Conservation (phyloP, 495 filamentous ascomycete genomes). For the Tricharina praecox region DNA sequence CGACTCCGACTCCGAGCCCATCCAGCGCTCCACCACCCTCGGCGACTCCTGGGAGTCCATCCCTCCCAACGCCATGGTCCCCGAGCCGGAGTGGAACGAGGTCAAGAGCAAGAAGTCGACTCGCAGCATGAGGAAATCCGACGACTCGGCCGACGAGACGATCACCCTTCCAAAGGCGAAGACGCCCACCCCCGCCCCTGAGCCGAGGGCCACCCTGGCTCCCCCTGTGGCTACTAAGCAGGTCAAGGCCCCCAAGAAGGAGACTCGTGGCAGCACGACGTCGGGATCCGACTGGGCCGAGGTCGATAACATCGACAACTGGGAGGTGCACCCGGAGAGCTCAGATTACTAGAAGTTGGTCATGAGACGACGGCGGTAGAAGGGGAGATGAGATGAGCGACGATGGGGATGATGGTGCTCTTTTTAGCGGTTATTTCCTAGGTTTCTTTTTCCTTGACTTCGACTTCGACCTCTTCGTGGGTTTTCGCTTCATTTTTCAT, state of each 20-base stretch:
- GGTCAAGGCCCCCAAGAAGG: conserved; percentile 14
- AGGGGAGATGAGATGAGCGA: too few relatives aligned
- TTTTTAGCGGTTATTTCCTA: too few relatives aligned
- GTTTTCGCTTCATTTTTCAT: too few relatives aligned
- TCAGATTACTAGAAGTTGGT: conserved; percentile 11
- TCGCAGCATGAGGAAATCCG: conserved; percentile 20
- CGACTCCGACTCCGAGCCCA: conserved; percentile 20
- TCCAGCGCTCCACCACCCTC: conserved; percentile 23
- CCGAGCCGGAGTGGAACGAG: conserved; percentile 20
- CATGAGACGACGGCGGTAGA: too few relatives aligned
- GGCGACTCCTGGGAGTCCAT: conserved; percentile 27
- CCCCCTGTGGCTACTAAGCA: conserved; percentile 12
- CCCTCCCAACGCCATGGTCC: conserved; percentile 15
- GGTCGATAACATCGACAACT: conserved; percentile 24
- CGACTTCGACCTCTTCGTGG: too few relatives aligned
- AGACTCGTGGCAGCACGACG: conserved; percentile 18
- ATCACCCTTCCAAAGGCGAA: conserved; percentile 8
- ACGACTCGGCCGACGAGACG: conserved; percentile 17
- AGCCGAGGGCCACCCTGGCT: conserved; percentile 4
- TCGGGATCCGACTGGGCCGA: conserved; percentile 22
- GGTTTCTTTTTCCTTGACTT: too few relatives aligned
- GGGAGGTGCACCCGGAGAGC: conserved; percentile 23
- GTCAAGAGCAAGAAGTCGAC: conserved; percentile 21
- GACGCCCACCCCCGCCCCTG: conserved; percentile 4
- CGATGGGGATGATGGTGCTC: too few relatives aligned